Evolutionary conservation across 1,139 yeast genomes (phyloP).

Genomic region (Nematodospora anomalae): DNA sequence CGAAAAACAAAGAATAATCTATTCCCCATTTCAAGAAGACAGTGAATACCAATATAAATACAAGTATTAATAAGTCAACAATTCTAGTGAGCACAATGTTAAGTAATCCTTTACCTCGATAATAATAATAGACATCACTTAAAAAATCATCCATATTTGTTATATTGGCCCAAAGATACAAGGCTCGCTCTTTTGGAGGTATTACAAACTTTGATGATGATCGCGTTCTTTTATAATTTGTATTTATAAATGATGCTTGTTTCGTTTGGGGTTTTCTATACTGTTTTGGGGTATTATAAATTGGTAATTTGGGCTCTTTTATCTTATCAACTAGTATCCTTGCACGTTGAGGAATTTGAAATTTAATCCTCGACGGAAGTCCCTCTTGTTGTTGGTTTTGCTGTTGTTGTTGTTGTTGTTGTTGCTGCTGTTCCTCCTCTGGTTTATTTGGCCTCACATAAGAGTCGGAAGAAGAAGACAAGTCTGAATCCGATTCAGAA

Average conservation of each 20-base stretch:
- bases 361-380: slow-evolving; percentile 10
- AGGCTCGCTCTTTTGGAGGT: slow-evolving; percentile 74
- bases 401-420: neutral
- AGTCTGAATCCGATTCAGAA: slow-evolving; percentile 39
- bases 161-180: slow-evolving; percentile 96
- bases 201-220: slow-evolving; percentile 25
- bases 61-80: slow-evolving; percentile 68
- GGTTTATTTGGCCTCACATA: slow-evolving; percentile 14
- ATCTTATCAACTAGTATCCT: slow-evolving; percentile 5
- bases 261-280: slow-evolving; percentile 11
- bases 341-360: slow-evolving; percentile 12
- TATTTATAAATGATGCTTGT: slow-evolving; percentile 9
- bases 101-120: slow-evolving; percentile 78
- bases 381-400: neutral
- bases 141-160: slow-evolving; percentile 86
- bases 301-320: slow-evolving; percentile 9
- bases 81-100: slow-evolving; percentile 68
- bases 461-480: slow-evolving; percentile 24
- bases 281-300: slow-evolving; percentile 8
- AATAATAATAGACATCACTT: slow-evolving; percentile 79
- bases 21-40: slow-evolving; percentile 84
- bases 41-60: slow-evolving; percentile 76
- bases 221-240: slow-evolving; percentile 16
- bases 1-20: slow-evolving; percentile 50
- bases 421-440: neutral